These are phyloP conservation scores for Fusarium pilosicola DNA, from an alignment of 2,329 filamentous ascomycete genomes.

Conservation along the genomic window DNA sequence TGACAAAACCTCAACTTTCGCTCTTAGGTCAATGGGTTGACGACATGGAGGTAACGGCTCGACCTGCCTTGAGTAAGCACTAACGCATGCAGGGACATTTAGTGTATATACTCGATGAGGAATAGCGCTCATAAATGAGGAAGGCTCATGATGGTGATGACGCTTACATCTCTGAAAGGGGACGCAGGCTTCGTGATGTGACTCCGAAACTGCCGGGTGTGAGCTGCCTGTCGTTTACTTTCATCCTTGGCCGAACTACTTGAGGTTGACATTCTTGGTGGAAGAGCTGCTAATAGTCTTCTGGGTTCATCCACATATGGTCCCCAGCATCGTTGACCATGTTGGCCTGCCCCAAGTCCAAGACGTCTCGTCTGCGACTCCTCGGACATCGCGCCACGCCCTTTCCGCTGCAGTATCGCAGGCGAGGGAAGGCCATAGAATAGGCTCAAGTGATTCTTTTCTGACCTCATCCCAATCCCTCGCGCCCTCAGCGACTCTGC, in stretches of 20 bases:
- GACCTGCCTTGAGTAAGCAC: background rate
- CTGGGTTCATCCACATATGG: background rate
- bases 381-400: background rate
- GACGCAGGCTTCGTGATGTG: background rate
- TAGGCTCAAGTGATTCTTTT: background rate
- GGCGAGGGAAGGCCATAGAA: background rate
- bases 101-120: background rate
- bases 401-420: background rate
- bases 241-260: background rate
- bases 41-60: background rate
- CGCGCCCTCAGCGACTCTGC: accelerated
- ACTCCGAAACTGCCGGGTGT: background rate
- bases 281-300: background rate
- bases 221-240: background rate
- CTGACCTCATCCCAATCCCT: background rate
- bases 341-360: background rate
- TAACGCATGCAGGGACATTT: background rate
- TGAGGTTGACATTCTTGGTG: no score
- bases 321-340: constrained; percentile 1
- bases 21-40: background rate
- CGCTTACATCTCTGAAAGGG: background rate
- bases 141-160: background rate
- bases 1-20: background rate
- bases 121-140: background rate
- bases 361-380: background rate